phyloP scores from a whole-genome alignment of 2,329 filamentous ascomycete genomes.

The Neonectria faginata region DNA sequence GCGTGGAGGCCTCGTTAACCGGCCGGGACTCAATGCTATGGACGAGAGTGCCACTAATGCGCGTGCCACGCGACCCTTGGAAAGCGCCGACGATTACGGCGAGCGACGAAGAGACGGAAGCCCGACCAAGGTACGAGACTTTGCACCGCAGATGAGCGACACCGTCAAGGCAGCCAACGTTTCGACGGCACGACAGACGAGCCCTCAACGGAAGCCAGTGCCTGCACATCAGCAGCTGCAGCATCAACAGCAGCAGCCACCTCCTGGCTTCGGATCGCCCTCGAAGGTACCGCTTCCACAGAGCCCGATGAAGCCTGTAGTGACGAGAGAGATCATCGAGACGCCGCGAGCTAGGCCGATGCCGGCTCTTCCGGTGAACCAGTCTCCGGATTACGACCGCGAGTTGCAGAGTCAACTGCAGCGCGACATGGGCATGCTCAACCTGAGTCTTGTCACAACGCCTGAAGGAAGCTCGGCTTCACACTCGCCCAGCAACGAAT shows the following conservation, averaged over 20 bases:
- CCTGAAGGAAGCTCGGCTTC: constrained; percentile 30
- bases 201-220: constrained; percentile 70
- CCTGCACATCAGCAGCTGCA: constrained; percentile 42
- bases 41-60: constrained; percentile 86
- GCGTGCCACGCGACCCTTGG: constrained; percentile 67
- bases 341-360: constrained; percentile 63
- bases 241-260: constrained; percentile 30
- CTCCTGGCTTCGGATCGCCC: constrained; percentile 58
- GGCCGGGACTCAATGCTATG: constrained; percentile 75
- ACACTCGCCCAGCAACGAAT: constrained; percentile 27
- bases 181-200: constrained; percentile 66
- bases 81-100: constrained; percentile 62
- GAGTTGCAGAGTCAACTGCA: constrained; percentile 73
- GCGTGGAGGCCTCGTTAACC: constrained; percentile 66
- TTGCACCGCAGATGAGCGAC: constrained; percentile 59
- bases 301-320: constrained; percentile 48
- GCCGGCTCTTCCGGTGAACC: constrained; percentile 59
- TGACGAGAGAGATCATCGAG: constrained; percentile 52
- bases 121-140: constrained; percentile 64
- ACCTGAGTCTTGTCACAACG: constrained; percentile 52
- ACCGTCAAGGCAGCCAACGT: constrained; percentile 66
- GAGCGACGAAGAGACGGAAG: constrained; percentile 64
- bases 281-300: constrained; percentile 70
- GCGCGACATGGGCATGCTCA: constrained; percentile 69
- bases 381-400: constrained; percentile 70